Evolutionary conservation across 1,284 basidiomycete species (phyloP).

Genomic region (Nidula niveotomentosa): DNA sequence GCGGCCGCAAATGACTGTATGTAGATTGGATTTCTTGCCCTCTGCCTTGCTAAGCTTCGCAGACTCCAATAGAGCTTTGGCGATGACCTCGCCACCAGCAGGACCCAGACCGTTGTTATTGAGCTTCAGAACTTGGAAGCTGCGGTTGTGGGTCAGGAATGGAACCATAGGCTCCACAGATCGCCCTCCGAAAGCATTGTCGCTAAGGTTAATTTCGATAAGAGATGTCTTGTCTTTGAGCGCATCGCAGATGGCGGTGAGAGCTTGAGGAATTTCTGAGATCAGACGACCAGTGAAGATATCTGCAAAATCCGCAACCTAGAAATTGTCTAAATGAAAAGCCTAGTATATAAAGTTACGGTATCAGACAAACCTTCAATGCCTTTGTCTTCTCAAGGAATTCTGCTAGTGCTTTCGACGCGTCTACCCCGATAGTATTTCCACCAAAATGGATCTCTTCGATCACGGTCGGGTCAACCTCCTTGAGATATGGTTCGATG

Average conservation of each 20-base stretch:
- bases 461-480: slow-evolving; percentile 64
- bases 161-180: slow-evolving; percentile 95
- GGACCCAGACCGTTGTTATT: slow-evolving; percentile 99
- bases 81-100: slow-evolving; percentile 84
- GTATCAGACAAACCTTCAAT: slow-evolving; percentile 60
- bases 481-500: slow-evolving; percentile 76
- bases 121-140: slow-evolving; percentile 83
- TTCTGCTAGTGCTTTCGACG: slow-evolving; percentile 83
- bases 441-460: slow-evolving; percentile 94
- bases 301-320: slow-evolving; percentile 96
- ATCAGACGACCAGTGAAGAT: slow-evolving; percentile 98
- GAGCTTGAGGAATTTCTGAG: slow-evolving; percentile 90
- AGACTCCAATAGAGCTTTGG: slow-evolving; percentile 81
- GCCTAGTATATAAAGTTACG: too few relatives aligned
- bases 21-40: slow-evolving; percentile 72
- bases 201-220: slow-evolving; percentile 88
- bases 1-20: slow-evolving; percentile 88
- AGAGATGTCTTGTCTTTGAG: slow-evolving; percentile 81
- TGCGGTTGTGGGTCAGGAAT: slow-evolving; percentile 81
- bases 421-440: slow-evolving; percentile 95
- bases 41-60: slow-evolving; percentile 70
- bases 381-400: slow-evolving; percentile 72
- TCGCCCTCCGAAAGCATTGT: slow-evolving; percentile 97
- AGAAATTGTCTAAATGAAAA: neutral
- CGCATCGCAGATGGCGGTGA: slow-evolving; percentile 87